These are phyloP conservation scores for Hirschioporus abietinus DNA, from an alignment of 768 basidiomycete genomes.

Conservation along the genomic window DNA sequence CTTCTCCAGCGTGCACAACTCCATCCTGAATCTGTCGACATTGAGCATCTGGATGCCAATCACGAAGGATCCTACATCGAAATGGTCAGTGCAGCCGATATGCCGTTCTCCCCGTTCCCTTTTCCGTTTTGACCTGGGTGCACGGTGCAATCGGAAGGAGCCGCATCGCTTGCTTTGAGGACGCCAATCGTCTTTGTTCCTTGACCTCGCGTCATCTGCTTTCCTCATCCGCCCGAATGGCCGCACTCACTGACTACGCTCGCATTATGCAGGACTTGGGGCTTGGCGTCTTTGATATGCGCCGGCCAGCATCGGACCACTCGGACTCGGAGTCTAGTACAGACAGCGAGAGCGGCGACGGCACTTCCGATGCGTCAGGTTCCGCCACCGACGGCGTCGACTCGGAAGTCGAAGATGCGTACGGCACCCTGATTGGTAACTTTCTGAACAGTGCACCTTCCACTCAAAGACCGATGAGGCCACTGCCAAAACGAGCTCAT, in stretches of 20 bases:
- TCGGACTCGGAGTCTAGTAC: constrained; percentile 15
- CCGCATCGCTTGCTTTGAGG: background rate
- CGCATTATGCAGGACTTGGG: constrained; percentile 50
- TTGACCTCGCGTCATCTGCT: constrained; percentile 3
- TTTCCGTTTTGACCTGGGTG: background rate
- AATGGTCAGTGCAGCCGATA: constrained; percentile 40
- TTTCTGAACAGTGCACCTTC: background rate
- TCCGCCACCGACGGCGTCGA: background rate
- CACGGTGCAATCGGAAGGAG: background rate
- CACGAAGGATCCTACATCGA: constrained; percentile 53
- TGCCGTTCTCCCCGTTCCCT: background rate
- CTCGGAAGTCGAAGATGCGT: background rate
- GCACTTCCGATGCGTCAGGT: background rate
- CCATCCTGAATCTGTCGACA: constrained; percentile 59
- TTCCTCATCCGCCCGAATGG: constrained; percentile 8
- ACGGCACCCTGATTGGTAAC: constrained; percentile 4
- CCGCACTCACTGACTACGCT: constrained; percentile 5
- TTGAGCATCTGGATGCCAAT: constrained; percentile 49
- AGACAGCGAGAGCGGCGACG: constrained; percentile 5
- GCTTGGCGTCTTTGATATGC: constrained; percentile 51
- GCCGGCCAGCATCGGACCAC: constrained; percentile 14
- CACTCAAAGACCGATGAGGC: constrained; percentile 38
- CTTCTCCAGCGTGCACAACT: constrained; percentile 40
- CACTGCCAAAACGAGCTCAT: constrained; percentile 37
- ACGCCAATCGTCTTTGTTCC: background rate